Percentiles rank a stretch among this genome's conserved stretches.
phyloP scores from a whole-genome alignment of 768 basidiomycete genomes.

The Termitomyces titanicus region DNA sequence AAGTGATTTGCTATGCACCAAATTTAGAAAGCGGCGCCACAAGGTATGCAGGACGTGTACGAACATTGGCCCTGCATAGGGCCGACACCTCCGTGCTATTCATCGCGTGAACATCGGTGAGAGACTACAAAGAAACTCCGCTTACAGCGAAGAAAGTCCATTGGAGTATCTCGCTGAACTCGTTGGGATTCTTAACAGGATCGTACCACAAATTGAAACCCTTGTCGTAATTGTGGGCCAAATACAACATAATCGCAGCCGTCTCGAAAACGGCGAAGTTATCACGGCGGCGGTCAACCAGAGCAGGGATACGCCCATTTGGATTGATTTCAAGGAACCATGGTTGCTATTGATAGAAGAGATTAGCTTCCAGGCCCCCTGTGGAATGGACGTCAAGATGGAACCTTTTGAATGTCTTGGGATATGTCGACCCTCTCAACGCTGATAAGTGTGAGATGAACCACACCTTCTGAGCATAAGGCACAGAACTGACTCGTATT shows the following conservation, averaged over 20 bases:
- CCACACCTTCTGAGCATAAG: neutral
- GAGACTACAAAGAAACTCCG: neutral
- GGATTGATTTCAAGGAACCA: slow-evolving; percentile 79
- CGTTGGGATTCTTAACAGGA: slow-evolving; percentile 43
- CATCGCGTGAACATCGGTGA: neutral
- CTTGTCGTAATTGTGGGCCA: slow-evolving; percentile 78
- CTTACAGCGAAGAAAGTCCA: slow-evolving; percentile 85
- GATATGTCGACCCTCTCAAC: slow-evolving; percentile 51
- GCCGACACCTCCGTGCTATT: slow-evolving; percentile 73
- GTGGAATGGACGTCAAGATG: neutral
- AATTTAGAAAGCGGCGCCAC: neutral
- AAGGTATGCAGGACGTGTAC: neutral
- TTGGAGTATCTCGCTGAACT: slow-evolving; percentile 71
- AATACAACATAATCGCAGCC: slow-evolving; percentile 80
- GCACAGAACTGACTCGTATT: slow-evolving; percentile 36
- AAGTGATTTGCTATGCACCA: slow-evolving; percentile 61
- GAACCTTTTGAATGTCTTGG: slow-evolving; percentile 72
- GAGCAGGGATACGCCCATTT: slow-evolving; percentile 67
- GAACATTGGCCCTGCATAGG: slow-evolving; percentile 82
- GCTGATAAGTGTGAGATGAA: slow-evolving; percentile 29
- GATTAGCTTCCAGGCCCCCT: neutral
- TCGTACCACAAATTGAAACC: slow-evolving; percentile 60
- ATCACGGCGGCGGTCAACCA: slow-evolving; percentile 58
- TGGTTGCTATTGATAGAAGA: slow-evolving; percentile 33
- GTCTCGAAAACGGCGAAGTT: slow-evolving; percentile 73